A percentile compares a stretch with the other conserved stretches of the same genome.
Evolutionary conservation across 805 yeast species (phyloP).

Genomic region (Candida glaebosa): DNA sequence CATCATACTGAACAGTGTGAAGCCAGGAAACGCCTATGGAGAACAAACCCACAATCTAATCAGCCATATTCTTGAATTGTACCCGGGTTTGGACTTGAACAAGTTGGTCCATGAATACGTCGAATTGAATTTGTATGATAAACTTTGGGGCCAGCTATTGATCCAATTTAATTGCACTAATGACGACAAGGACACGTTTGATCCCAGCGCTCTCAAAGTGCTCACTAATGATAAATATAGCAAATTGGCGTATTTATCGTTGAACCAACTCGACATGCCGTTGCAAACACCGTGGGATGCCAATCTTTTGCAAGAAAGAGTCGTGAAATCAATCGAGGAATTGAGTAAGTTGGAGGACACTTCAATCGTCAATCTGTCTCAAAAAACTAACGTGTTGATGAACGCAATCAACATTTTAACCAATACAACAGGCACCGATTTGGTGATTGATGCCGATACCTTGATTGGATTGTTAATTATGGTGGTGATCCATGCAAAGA

Average conservation of each 20-base stretch:
- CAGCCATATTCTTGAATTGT: slow-evolving; percentile 24
- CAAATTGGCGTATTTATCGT: slow-evolving; percentile 36
- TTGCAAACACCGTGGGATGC: slow-evolving; percentile 36
- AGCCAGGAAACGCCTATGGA: slow-evolving; percentile 26
- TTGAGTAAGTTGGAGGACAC: slow-evolving; percentile 47
- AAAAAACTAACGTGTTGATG: slow-evolving; percentile 48
- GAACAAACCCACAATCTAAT: slow-evolving; percentile 31
- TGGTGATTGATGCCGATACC: slow-evolving; percentile 74
- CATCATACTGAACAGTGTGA: slow-evolving; percentile 38
- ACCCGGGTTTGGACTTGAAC: slow-evolving; percentile 45
- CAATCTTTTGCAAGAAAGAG: slow-evolving; percentile 34
- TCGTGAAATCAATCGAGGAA: slow-evolving; percentile 49
- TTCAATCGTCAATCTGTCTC: slow-evolving; percentile 35
- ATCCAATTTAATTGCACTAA: slow-evolving; percentile 30
- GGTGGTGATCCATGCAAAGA: slow-evolving; percentile 62
- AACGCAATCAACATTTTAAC: slow-evolving; percentile 54
- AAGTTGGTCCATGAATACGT: slow-evolving; percentile 64
- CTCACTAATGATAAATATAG: slow-evolving; percentile 31
- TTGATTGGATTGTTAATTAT: slow-evolving; percentile 68
- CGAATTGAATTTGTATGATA: slow-evolving; percentile 64
- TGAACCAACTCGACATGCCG: slow-evolving; percentile 51
- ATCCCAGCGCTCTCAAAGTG: slow-evolving; percentile 21
- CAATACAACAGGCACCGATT: slow-evolving; percentile 5
- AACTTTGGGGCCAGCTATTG: slow-evolving; percentile 53
- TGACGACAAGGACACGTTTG: slow-evolving; percentile 17